Conservation (phyloP, 768 basidiomycete genomes). For the Boletus sp. region DNA sequence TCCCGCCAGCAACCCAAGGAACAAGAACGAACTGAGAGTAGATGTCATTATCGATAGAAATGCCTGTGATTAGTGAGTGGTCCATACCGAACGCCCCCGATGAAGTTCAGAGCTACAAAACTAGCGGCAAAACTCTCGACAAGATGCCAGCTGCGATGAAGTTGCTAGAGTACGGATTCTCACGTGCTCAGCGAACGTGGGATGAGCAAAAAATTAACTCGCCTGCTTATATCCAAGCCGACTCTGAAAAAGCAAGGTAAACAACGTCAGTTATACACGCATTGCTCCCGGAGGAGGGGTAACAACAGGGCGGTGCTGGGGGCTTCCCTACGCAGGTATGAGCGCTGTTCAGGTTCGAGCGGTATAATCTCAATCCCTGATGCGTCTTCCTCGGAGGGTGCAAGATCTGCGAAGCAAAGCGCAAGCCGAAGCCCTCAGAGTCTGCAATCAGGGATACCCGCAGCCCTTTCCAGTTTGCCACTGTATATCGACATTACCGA, state of each 20-base stretch:
- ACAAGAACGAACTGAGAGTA: slow-evolving; percentile 60
- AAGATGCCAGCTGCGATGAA: slow-evolving; percentile 82
- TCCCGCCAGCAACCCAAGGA: slow-evolving; percentile 79
- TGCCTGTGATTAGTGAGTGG: neutral
- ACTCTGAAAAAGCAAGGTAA: slow-evolving; percentile 44
- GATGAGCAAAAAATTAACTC: slow-evolving; percentile 3
- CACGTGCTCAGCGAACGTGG: neutral
- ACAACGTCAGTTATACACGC: slow-evolving; percentile 47
- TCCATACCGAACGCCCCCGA: slow-evolving; percentile 74
- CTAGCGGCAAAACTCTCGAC: slow-evolving; percentile 86
- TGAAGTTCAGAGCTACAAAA: slow-evolving; percentile 88
- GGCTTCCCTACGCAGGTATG: slow-evolving; percentile 99
- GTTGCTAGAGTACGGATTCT: slow-evolving; percentile 47
- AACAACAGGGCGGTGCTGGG: slow-evolving; percentile 57
- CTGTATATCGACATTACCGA: slow-evolving; percentile 72
- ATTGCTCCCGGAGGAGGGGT: slow-evolving; percentile 39
- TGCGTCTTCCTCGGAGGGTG: slow-evolving; percentile 27
- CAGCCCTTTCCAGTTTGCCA: slow-evolving; percentile 75
- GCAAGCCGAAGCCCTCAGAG: slow-evolving; percentile 14
- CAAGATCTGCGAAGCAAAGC: slow-evolving; percentile 10
- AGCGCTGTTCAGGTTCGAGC: slow-evolving; percentile 97
- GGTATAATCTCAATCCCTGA: slow-evolving; percentile 93
- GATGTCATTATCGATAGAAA: slow-evolving; percentile 1
- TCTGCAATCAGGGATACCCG: slow-evolving; percentile 73
- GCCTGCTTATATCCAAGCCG: slow-evolving; percentile 81